Conservation (phyloP, 495 filamentous ascomycete species). For the Podospora anserina region DNA sequence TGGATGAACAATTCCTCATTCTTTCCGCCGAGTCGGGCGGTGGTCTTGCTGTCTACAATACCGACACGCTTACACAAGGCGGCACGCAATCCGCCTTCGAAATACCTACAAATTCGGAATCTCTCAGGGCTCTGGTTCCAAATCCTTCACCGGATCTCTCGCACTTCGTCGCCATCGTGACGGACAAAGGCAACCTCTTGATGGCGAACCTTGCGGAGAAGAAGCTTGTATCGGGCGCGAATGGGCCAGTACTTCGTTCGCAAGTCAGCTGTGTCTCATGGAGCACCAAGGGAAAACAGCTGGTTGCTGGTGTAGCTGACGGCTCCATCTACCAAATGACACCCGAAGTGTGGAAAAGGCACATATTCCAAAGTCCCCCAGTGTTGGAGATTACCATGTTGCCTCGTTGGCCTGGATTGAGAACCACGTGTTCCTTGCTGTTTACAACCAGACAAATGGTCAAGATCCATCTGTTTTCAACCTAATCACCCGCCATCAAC, state of each 20-base stretch:
- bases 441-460: conserved; percentile 63
- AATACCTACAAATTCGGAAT: conserved; percentile 68
- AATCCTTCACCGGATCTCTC: conserved; percentile 70
- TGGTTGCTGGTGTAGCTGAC: conserved; percentile 82
- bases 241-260: conserved; percentile 63
- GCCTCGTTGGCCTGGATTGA: conserved; percentile 87
- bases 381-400: conserved; percentile 66
- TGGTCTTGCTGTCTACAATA: conserved; percentile 78
- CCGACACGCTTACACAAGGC: conserved; percentile 60
- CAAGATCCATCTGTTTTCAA: conserved; percentile 64
- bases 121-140: conserved; percentile 70
- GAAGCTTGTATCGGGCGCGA: conserved; percentile 54
- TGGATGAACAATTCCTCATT: conserved; percentile 78
- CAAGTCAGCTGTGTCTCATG: conserved; percentile 84
- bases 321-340: conserved; percentile 82
- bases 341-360: conserved; percentile 67
- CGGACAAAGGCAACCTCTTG: conserved; percentile 71
- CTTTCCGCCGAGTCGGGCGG: conserved; percentile 79
- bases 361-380: conserved; percentile 72
- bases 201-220: conserved; percentile 76
- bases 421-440: conserved; percentile 76
- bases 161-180: conserved; percentile 73
- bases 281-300: conserved; percentile 89
- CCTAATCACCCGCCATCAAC: conserved; percentile 64
- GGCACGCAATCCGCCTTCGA: conserved; percentile 65